Base-by-base conservation (phyloP, 23 red algal genomes). In the Gracilaria vermiculophylla region DNA sequence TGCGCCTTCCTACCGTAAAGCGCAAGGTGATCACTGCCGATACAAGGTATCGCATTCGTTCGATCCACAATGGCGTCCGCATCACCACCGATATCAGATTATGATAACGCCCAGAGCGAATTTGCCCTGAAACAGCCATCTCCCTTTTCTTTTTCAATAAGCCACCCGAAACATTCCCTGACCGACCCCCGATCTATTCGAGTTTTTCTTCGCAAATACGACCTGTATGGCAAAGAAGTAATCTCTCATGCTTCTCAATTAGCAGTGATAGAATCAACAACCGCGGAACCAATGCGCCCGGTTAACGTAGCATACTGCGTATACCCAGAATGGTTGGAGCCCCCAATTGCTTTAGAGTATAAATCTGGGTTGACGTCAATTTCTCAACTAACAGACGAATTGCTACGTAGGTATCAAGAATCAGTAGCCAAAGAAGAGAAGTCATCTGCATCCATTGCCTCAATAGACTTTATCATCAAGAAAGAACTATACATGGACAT, bases 401-500 rank as follows among this genome's bases (percentile, higher is more conserved):
- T 13, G 21, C n/a, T 70, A 13, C 80, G 80, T 23, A 21, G 25
- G 50, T 84, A 50, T 11, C 36, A 69, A 24, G 80, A 84, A 61
- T 1, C 4, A 41, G 49, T 69, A 44, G 57, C 54, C 10, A 3
- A 70, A 84, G 57, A 84, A 27, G 34, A 54, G 11, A 61, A 41
- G 39, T 33, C 67, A 0, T 0, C 35, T 11, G 4, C 69, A 14
- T 69, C 35, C 21, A 0, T 84, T 41, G 37, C 36, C 37, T 4
- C 10, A 28, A 21, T 84, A 15, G 57, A 84, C 31, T 23, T 25
- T 28, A 3, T 84, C 17, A 50, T 84, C 17, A n/a, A 53, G 62
- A 20, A 53, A 31, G 24, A 84, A 50, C 57, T 84, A 5, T 69
- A 67, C 0, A 84, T 84, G 53, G 80, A 84, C 21, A 84, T 84